phyloP scores from a whole-genome alignment of 139 green algal genomes.

The Dunaliella sp. region DNA sequence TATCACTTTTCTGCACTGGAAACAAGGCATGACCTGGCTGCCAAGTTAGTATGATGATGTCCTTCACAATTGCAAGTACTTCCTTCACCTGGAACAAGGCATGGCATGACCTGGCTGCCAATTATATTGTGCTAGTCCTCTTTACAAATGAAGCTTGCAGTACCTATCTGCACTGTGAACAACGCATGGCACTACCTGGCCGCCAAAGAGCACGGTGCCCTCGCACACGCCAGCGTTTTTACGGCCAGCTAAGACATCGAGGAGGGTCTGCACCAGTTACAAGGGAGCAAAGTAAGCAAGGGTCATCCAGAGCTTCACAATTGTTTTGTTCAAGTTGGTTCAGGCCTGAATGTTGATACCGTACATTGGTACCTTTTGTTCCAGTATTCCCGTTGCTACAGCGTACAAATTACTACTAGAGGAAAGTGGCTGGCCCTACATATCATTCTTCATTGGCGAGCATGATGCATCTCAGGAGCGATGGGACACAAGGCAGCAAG shows the following conservation, averaged over 20 bases:
- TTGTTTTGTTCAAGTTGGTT: neutral
- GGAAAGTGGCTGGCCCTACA: neutral
- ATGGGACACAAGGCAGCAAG: too few relatives aligned
- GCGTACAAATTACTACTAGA: neutral
- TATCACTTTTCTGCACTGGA: too few relatives aligned
- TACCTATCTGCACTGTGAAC: too few relatives aligned
- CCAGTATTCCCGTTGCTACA: neutral
- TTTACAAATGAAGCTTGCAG: too few relatives aligned
- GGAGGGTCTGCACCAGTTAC: constrained; percentile 9
- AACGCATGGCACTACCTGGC: constrained; percentile 28
- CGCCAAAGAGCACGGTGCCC: constrained; percentile 67
- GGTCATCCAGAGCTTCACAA: neutral
- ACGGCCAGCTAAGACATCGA: constrained; percentile 40
- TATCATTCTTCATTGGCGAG: neutral
- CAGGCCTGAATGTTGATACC: neutral
- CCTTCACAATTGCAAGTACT: too few relatives aligned
- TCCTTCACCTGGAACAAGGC: too few relatives aligned
- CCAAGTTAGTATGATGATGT: too few relatives aligned
- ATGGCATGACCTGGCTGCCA: too few relatives aligned
- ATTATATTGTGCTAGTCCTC: too few relatives aligned
- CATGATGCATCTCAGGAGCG: too few relatives aligned
- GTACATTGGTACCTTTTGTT: too few relatives aligned
- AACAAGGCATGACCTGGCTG: too few relatives aligned
- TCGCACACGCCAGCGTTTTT: constrained; percentile 46
- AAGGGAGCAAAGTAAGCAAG: neutral